phyloP scores from a whole-genome alignment of 306 rosid genomes.

The Quercus dentata region DNA sequence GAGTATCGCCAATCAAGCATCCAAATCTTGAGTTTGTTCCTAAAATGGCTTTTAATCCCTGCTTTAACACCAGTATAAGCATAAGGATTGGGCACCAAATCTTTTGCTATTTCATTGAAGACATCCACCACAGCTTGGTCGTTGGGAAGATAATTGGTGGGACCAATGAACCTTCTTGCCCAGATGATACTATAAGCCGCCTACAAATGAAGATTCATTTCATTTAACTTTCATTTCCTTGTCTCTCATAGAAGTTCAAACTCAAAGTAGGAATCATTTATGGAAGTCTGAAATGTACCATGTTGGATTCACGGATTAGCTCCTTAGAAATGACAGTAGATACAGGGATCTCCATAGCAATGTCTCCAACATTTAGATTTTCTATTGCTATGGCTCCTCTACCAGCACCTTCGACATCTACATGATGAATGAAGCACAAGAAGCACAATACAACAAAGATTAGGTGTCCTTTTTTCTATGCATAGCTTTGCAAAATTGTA shows the following conservation, averaged over 20 bases:
- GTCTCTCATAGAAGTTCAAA: neutral
- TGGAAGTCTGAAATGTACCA: constrained; percentile 47
- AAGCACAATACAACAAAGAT: neutral
- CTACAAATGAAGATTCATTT: neutral
- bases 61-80: too few relatives aligned
- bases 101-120: too few relatives aligned
- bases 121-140: too few relatives aligned
- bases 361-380: constrained; percentile 79
- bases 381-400: constrained; percentile 70
- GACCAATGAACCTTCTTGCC: too few relatives aligned
- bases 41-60: too few relatives aligned
- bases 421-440: constrained; percentile 20
- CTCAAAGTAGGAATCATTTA: neutral
- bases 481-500: too few relatives aligned
- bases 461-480: neutral
- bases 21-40: too few relatives aligned
- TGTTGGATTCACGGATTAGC: constrained; percentile 49
- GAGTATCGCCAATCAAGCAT: too few relatives aligned
- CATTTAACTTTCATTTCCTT: neutral
- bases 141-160: too few relatives aligned
- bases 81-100: too few relatives aligned
- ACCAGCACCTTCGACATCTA: constrained; percentile 84
- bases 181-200: too few relatives aligned
- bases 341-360: constrained; percentile 77
- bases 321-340: constrained; percentile 78